phyloP scores from a whole-genome alignment of 2,329 filamentous ascomycete species.

The Penicillium sclerotigenum region DNA sequence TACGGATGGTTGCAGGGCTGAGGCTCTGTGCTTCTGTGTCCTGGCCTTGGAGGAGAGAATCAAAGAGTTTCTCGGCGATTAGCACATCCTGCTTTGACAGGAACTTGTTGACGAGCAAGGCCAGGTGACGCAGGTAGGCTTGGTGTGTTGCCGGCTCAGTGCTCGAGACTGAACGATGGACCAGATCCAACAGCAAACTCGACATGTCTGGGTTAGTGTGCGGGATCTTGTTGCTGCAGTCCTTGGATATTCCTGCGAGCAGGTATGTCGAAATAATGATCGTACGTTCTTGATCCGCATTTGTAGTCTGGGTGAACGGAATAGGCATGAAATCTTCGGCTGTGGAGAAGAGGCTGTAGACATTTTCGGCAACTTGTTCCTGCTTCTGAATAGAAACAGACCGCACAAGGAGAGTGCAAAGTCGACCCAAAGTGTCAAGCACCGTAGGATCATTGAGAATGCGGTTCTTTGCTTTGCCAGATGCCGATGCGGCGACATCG shows the following conservation, averaged over 20 bases:
- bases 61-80: slow-evolving; percentile 32
- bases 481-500: slow-evolving; percentile 38
- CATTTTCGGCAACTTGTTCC: slow-evolving; percentile 50
- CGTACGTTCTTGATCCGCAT: slow-evolving; percentile 41
- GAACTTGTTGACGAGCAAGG: slow-evolving; percentile 43
- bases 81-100: slow-evolving; percentile 34
- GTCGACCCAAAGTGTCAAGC: slow-evolving; percentile 59
- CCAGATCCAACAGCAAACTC: slow-evolving; percentile 35
- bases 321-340: slow-evolving; percentile 35
- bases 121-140: slow-evolving; percentile 43
- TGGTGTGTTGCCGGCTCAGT: slow-evolving; percentile 38
- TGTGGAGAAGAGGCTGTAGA: slow-evolving; percentile 53
- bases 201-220: slow-evolving; percentile 33
- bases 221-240: slow-evolving; percentile 30
- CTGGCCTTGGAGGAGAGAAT: slow-evolving; percentile 27
- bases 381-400: slow-evolving; percentile 53
- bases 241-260: slow-evolving; percentile 51
- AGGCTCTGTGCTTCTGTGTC: slow-evolving; percentile 22
- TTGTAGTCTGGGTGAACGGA: slow-evolving; percentile 32
- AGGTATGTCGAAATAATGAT: slow-evolving; percentile 58
- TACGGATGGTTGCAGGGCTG: slow-evolving; percentile 47
- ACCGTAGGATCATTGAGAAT: slow-evolving; percentile 51
- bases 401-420: slow-evolving; percentile 59
- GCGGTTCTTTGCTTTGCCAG: slow-evolving; percentile 33
- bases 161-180: slow-evolving; percentile 32